Conservation (phyloP, 495 filamentous ascomycete genomes). For the Pyrenula aspistea region DNA sequence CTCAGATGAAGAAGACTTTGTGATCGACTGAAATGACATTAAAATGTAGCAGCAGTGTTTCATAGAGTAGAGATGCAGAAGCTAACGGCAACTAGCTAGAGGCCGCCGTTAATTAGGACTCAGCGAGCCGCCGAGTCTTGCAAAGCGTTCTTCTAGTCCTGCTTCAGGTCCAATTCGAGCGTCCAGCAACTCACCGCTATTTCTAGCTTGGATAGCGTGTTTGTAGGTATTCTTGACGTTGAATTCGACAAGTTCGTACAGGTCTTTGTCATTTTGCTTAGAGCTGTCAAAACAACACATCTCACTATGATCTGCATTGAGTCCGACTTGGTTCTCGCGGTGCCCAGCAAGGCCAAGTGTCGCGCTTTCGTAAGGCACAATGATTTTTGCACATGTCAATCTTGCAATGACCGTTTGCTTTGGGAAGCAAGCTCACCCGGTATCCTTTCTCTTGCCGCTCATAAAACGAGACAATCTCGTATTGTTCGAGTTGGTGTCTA, state of each 20-base stretch:
- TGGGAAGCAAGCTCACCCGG: constrained; percentile 1
- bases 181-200: not conserved
- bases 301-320: constrained; percentile 5
- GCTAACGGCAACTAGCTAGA: not conserved
- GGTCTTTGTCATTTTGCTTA: constrained; percentile 2
- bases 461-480: constrained; percentile 6
- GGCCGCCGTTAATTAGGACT: not conserved
- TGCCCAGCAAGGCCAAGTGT: constrained; percentile 5
- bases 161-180: not conserved
- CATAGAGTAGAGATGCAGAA: not conserved
- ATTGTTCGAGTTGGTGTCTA: constrained; percentile 7
- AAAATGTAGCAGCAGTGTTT: too few relatives aligned
- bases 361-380: constrained; percentile 4
- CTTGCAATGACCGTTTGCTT: not conserved
- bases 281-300: constrained; percentile 4
- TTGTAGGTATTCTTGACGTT: constrained; percentile 6
- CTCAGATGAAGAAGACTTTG: not conserved
- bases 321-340: constrained; percentile 5
- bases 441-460: constrained; percentile 1
- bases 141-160: not conserved
- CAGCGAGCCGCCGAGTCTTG: not conserved
- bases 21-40: too few relatives aligned
- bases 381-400: not conserved
- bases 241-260: constrained; percentile 1
- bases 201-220: constrained; percentile 1